Conservation (phyloP, 495 filamentous ascomycete genomes). For the Bombardia bombarda region DNA sequence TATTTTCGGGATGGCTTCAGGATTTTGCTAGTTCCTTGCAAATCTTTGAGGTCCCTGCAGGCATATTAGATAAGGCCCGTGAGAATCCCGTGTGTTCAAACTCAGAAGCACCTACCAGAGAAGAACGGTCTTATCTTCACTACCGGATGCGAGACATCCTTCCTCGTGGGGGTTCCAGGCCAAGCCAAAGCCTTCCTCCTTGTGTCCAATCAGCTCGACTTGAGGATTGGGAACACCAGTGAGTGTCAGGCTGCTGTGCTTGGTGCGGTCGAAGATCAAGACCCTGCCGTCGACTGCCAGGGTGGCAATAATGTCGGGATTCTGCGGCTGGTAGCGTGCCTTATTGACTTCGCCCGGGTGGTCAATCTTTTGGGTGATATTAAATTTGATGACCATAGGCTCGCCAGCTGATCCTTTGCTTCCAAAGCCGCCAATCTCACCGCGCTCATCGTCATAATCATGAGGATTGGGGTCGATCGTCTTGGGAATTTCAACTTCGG, state of each 20-base stretch:
- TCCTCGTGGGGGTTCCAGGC: slow-evolving; percentile 82
- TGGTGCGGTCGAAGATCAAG: slow-evolving; percentile 91
- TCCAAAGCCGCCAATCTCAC: slow-evolving; percentile 91
- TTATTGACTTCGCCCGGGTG: slow-evolving; percentile 98
- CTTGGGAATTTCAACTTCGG: slow-evolving; percentile 84
- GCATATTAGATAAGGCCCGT: no score
- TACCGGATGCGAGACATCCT: slow-evolving; percentile 81
- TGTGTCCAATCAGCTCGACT: slow-evolving; percentile 79
- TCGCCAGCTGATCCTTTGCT: slow-evolving; percentile 46
- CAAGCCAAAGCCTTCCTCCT: slow-evolving; percentile 86
- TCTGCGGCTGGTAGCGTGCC: slow-evolving; percentile 94
- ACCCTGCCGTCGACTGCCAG: slow-evolving; percentile 82
- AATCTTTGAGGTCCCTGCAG: slow-evolving; percentile 67
- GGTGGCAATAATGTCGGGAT: slow-evolving; percentile 93
- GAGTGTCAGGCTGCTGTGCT: slow-evolving; percentile 69
- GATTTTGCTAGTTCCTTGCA: slow-evolving; percentile 54
- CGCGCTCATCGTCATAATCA: slow-evolving; percentile 85
- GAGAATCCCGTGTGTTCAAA: no score
- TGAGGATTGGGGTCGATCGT: slow-evolving; percentile 58
- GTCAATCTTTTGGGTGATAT: slow-evolving; percentile 89
- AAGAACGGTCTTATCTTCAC: slow-evolving; percentile 81
- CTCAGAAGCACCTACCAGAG: slow-evolving; percentile 64
- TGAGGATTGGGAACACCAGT: slow-evolving; percentile 68
- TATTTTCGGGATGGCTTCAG: slow-evolving; percentile 65
- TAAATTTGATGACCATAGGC: slow-evolving; percentile 65